These are phyloP conservation scores for Pittosporum tobira DNA, from an alignment of 129 eudicot genomes.

Conservation along the genomic window DNA sequence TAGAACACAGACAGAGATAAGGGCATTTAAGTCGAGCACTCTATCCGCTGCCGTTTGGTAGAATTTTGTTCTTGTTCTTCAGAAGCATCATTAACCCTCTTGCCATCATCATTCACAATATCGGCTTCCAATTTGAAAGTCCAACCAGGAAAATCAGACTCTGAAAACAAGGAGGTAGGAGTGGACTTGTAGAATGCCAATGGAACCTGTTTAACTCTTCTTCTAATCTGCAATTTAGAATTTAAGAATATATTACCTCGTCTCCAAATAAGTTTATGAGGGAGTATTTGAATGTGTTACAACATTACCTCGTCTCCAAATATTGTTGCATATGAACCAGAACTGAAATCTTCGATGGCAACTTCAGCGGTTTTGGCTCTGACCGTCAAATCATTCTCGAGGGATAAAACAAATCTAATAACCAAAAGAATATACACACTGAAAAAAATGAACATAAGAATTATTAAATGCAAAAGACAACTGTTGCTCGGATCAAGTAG, in stretches of 20 bases:
- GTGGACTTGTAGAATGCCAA: constrained; percentile 70
- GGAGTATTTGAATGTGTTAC: background rate
- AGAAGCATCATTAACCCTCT: background rate
- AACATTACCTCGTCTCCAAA: constrained; percentile 68
- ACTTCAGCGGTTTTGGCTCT: constrained; percentile 75
- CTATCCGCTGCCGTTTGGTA: too few relatives aligned
- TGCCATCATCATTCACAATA: background rate
- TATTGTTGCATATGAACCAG: constrained; percentile 83
- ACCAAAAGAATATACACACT: background rate
- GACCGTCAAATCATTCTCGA: constrained; percentile 85
- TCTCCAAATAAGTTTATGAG: background rate
- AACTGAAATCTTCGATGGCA: constrained; percentile 75
- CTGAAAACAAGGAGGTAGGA: constrained; percentile 67
- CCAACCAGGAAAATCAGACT: constrained; percentile 82
- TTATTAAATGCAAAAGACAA: background rate
- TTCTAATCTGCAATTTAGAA: constrained; percentile 45
- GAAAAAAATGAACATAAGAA: background rate
- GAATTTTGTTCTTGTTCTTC: constrained; percentile 9
- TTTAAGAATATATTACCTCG: background rate
- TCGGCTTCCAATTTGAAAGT: constrained; percentile 33
- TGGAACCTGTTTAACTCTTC: constrained; percentile 87
- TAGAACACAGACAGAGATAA: too few relatives aligned
- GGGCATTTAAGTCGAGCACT: too few relatives aligned
- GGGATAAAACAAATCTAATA: constrained; percentile 71
- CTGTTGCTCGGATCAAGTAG: background rate